Percentiles rank a stretch among this genome's conserved stretches.
phyloP scores from a whole-genome alignment of 164 flowering plant genomes.

The Vitis riparia region DNA sequence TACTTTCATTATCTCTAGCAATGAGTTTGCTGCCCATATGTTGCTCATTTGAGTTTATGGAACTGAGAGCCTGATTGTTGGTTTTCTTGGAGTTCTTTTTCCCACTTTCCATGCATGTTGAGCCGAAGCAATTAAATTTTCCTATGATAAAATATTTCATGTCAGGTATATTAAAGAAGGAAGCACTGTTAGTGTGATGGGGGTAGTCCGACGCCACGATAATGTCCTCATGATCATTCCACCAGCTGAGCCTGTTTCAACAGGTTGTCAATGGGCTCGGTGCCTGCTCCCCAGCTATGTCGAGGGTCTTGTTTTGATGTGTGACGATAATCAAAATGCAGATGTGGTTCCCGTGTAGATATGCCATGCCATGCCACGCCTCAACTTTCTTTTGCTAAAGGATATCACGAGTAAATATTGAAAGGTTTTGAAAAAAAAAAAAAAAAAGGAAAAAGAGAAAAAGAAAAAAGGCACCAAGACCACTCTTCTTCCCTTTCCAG shows the following conservation, averaged over 20 bases:
- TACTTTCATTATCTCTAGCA: background rate
- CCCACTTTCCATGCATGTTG: background rate
- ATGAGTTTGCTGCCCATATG: background rate
- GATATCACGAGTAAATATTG: conserved; percentile 18
- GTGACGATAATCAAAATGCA: conserved; percentile 69
- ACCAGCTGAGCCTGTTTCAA: conserved; percentile 67
- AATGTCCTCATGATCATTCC: conserved; percentile 90
- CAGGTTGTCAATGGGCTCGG: conserved; percentile 78
- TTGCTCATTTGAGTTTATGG: too few species aligned
- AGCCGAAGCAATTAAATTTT: background rate
- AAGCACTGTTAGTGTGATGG: conserved; percentile 93
- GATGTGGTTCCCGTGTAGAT: conserved; percentile 84
- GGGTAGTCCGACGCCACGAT: conserved; percentile 79
- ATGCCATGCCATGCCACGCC: background rate
- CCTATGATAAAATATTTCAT: background rate
- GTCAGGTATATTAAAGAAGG: conserved; percentile 92
- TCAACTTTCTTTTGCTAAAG: conserved; percentile 6
- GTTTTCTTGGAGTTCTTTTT: too few species aligned
- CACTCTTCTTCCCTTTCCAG: conserved; percentile 11
- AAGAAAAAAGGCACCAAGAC: background rate
- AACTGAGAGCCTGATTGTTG: too few species aligned
- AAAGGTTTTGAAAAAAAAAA: conserved; percentile 1
- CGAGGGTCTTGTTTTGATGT: conserved; percentile 75
- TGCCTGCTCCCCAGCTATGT: conserved; percentile 79
- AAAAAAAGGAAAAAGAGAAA: too few species aligned